Base-by-base conservation (phyloP, 192 early-diverging fungal genomes). In the Mortierella alpina region DNA sequence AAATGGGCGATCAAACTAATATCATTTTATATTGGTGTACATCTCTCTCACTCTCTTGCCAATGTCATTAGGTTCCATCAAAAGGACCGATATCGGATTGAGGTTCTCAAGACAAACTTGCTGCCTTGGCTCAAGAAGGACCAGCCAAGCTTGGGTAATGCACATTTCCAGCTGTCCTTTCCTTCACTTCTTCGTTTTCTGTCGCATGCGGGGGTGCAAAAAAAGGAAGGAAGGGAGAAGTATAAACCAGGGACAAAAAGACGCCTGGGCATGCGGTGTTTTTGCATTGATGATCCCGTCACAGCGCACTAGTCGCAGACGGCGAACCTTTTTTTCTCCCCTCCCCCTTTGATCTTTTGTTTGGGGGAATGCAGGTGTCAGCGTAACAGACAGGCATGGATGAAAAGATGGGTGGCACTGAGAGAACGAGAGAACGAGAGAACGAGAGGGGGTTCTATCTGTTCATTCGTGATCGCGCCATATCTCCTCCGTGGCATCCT, bases 11-110 rank as follows among this genome's bases (percentile, higher is more conserved):
- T 31, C 31, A 31, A 31, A 31, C 31, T 31, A 31, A 31, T 31
- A 31, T 31, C 31, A 31, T 31, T 31, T 31, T 31, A 31, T 31
- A 31, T 31, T 31, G 31, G 31, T 31, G 31, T 31, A 31, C 31
- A 31, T 31, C 31, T 31, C 31, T 31, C 31, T 31, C 31, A 3
- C 31, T 31, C 31, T 31, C 31, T 31, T 31, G 31, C 31, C 31
- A 1, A 31, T 31, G 31, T 31, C 31, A 31, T 31, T 67, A 83
- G 82, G 67, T 83, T 83, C 64, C 82, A 83, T 48, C 74, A 83
- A 50, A 83, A 83, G 50, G 82, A 83, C 40, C 67, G 82, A 55
- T 72, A 83, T 20, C 53, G 75, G 66, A 75, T 83, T 59, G 82
- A 83, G n/a, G 70, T 83, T 15, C 59, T 83, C n/a, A 76, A 71